Evolutionary conservation across 768 basidiomycete species (phyloP).

Genomic region (Glaciozyma martinii): DNA sequence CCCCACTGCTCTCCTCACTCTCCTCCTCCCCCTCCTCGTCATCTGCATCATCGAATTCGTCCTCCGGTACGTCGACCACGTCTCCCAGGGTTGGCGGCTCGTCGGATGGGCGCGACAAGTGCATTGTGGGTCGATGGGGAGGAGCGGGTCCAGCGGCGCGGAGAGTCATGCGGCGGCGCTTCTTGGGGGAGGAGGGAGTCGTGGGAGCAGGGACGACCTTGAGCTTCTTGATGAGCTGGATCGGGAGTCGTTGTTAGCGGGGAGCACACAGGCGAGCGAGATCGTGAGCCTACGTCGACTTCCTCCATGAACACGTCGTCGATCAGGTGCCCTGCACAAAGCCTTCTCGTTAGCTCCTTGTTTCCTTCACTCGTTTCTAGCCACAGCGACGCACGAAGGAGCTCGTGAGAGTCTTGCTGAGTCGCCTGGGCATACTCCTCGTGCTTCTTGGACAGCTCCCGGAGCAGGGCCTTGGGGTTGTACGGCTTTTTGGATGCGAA

Average conservation of each 20-base stretch:
- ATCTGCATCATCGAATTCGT: background rate
- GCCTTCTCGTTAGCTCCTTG: too few species aligned
- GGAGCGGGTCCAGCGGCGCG: conserved; percentile 40
- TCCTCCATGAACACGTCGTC: conserved; percentile 95
- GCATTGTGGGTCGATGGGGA: background rate
- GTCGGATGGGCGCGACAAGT: background rate
- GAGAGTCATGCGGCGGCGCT: conserved; percentile 9
- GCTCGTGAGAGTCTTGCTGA: conserved; percentile 94
- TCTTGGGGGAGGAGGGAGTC: conserved; percentile 31
- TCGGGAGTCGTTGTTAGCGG: background rate
- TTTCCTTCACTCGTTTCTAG: too few species aligned
- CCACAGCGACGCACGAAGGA: conserved; percentile 47
- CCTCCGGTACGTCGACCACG: background rate
- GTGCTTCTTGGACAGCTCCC: conserved; percentile 68
- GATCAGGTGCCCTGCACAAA: conserved; percentile 54
- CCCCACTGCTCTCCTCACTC: background rate
- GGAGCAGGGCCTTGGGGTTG: conserved; percentile 44
- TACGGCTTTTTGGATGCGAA: conserved; percentile 15
- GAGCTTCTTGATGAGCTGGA: conserved; percentile 72
- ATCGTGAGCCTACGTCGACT: conserved; percentile 53
- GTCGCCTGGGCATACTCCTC: conserved; percentile 91
- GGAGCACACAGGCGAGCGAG: background rate
- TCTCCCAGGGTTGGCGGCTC: background rate
- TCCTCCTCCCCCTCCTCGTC: conserved; percentile 14
- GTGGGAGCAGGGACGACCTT: conserved; percentile 25